phyloP scores from a whole-genome alignment of 1,284 basidiomycete species.

The Ganoderma lucidum region DNA sequence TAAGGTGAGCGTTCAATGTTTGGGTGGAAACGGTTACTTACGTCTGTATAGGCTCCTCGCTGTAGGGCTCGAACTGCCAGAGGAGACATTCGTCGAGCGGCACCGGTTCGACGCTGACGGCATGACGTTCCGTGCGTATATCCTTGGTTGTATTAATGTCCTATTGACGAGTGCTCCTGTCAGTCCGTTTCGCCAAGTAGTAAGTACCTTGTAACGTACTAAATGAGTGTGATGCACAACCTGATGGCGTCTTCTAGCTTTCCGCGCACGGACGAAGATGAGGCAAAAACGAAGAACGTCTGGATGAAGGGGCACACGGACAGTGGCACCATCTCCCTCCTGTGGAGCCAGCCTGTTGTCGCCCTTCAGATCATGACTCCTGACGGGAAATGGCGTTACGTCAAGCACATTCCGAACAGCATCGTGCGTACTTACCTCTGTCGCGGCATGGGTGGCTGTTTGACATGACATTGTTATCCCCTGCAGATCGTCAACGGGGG shows the following conservation, averaged over 20 bases:
- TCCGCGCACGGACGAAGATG: slow-evolving; percentile 52
- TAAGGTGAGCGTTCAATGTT: background rate
- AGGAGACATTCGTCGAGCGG: slow-evolving; percentile 43
- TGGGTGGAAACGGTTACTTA: background rate
- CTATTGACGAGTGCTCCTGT: background rate
- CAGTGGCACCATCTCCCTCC: slow-evolving; percentile 36
- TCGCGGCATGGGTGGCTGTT: no score
- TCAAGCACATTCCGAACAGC: slow-evolving; percentile 65
- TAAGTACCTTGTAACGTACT: slow-evolving; percentile 25
- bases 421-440: slow-evolving; percentile 48
- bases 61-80: slow-evolving; percentile 44
- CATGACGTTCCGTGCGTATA: slow-evolving; percentile 38
- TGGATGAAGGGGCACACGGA: slow-evolving; percentile 69
- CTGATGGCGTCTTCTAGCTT: slow-evolving; percentile 30
- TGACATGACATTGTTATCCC: background rate
- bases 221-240: no score
- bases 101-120: slow-evolving; percentile 38
- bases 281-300: slow-evolving; percentile 57
- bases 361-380: slow-evolving; percentile 55
- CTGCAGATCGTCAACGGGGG: slow-evolving; percentile 62
- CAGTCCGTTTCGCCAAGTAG: slow-evolving; percentile 47
- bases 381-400: slow-evolving; percentile 65
- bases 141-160: no score
- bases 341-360: slow-evolving; percentile 53
- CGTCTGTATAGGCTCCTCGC: slow-evolving; percentile 50